A percentile compares a stretch with the other conserved stretches of the same genome.
Conservation (phyloP, 1,139 yeast species). For the Debaryomyces subglobosus region DNA sequence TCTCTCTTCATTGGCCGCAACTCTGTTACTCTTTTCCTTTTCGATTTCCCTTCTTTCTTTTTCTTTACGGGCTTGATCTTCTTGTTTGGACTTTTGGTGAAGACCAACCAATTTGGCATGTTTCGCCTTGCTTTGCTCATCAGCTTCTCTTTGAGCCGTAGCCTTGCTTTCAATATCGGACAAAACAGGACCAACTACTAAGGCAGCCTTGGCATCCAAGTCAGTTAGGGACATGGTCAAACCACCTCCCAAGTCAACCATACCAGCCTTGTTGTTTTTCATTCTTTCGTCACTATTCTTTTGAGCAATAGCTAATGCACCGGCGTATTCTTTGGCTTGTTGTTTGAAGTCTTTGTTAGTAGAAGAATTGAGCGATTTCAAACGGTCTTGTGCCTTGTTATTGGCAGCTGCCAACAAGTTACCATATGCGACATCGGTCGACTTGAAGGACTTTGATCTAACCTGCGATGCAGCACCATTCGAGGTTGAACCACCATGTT, state of each 20-base stretch:
- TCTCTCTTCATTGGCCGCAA: slow-evolving; percentile 40
- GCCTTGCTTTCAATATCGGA: slow-evolving; percentile 75
- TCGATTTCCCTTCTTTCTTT: slow-evolving; percentile 44
- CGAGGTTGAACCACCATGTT: slow-evolving; percentile 32
- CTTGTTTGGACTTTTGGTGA: slow-evolving; percentile 53
- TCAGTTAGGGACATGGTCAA: slow-evolving; percentile 75
- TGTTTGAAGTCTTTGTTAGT: slow-evolving; percentile 40
- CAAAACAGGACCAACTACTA: slow-evolving; percentile 84
- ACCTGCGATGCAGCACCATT: slow-evolving; percentile 30
- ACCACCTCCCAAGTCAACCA: slow-evolving; percentile 88
- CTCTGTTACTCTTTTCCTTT: slow-evolving; percentile 41
- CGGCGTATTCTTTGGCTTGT: slow-evolving; percentile 48
- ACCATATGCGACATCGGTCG: slow-evolving; percentile 52
- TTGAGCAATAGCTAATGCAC: slow-evolving; percentile 67
- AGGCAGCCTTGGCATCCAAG: slow-evolving; percentile 79
- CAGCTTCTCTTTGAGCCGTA: slow-evolving; percentile 67
- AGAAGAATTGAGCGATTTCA: slow-evolving; percentile 39
- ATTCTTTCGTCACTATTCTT: slow-evolving; percentile 60
- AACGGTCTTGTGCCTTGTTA: slow-evolving; percentile 56
- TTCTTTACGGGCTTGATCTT: slow-evolving; percentile 53
- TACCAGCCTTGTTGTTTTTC: slow-evolving; percentile 49
- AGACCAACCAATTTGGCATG: slow-evolving; percentile 36
- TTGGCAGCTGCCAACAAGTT: slow-evolving; percentile 65
- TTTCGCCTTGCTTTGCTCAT: slow-evolving; percentile 37
- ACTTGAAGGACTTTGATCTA: slow-evolving; percentile 39